Base-by-base conservation (phyloP, 345 rosid species). In the Arabidopsis arenosa region DNA sequence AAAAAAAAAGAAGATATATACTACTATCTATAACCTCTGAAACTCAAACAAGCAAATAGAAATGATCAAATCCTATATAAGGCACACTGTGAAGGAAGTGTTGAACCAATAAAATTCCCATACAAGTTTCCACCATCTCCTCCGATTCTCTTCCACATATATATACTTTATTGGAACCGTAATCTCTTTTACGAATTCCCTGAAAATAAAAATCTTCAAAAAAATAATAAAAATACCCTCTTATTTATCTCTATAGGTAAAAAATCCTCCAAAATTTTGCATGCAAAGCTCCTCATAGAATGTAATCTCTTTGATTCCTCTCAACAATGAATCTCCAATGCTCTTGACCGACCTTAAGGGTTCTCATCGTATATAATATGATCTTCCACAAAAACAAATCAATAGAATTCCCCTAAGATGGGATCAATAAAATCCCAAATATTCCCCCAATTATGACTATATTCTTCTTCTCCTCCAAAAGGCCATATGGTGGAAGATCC, bases 381-480 rank as follows among this genome's bases (percentile, higher is more conserved):
- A 53, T 77, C 72, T 44, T 40, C 52, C 18, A 53, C 52, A 43
- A 26, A 43, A 13, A 45, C 36, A 43, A 54, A 63, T 63, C 23
- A 62, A 41, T 44, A 45, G 55, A 61, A 60, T 45, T 73, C 49
- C 8, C 43, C 85, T 36, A 81, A 76, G 75, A 82, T 82, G 8
- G 73, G 88, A 76, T 92, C 91, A 14, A 73, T 74, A 73, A 86
- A 82, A 68, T 89, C 97, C 90, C 93, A 88, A 55, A 89, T 73
- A 49, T 61, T 80, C 12, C 85, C 75, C 41, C 86, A 75, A 1
- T 28, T 28, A 28, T 85, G 81, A 54, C 76, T 85, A 39, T 83
- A 86, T 41, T 92, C 97, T 6, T 90, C 96, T 63, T 87, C 97
- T 23, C 79, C 81, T 0, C 84, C 66, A 41, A 85, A 74, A 23